These are phyloP conservation scores for Oryza longistaminata DNA, from an alignment of 176 grass and related monocot species.

Conservation along the genomic window DNA sequence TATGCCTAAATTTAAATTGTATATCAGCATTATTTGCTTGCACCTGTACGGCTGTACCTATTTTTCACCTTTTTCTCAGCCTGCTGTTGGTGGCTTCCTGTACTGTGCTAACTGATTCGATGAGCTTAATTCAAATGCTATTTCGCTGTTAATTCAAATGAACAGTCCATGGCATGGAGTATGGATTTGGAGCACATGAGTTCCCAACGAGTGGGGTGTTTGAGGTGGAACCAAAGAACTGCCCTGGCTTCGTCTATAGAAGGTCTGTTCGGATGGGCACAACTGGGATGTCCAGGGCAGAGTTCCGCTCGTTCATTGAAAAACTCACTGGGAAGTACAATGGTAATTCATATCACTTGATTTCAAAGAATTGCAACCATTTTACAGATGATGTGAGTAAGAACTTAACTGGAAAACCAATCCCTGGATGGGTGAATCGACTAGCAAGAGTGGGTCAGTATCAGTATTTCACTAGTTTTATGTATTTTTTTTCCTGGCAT, in stretches of 20 bases:
- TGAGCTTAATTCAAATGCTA: constrained; percentile 16
- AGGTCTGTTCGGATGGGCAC: constrained; percentile 63
- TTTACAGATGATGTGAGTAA: constrained; percentile 79
- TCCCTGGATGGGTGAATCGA: constrained; percentile 81
- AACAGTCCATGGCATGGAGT: constrained; percentile 77
- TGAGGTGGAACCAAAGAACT: constrained; percentile 74
- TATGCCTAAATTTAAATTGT: neutral
- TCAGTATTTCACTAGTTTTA: constrained; percentile 23
- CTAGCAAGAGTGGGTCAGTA: constrained; percentile 80
- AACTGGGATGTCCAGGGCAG: constrained; percentile 59
- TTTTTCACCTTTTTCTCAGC: neutral
- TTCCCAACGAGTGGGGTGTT: constrained; percentile 73
- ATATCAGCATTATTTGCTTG: constrained; percentile 12
- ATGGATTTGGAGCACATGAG: constrained; percentile 85
- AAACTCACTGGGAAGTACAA: constrained; percentile 66
- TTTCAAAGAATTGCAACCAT: constrained; percentile 89
- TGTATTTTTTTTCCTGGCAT: neutral
- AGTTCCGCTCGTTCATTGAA: constrained; percentile 69
- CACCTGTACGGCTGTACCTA: neutral
- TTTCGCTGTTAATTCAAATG: constrained; percentile 16
- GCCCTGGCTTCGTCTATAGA: constrained; percentile 73
- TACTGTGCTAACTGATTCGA: constrained; percentile 11
- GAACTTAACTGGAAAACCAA: constrained; percentile 53
- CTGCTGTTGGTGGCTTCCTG: constrained; percentile 14
- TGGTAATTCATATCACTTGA: constrained; percentile 70